phyloP scores from a whole-genome alignment of 225 moss, liverwort and hornwort species.

The Antitrichia curtipendula region DNA sequence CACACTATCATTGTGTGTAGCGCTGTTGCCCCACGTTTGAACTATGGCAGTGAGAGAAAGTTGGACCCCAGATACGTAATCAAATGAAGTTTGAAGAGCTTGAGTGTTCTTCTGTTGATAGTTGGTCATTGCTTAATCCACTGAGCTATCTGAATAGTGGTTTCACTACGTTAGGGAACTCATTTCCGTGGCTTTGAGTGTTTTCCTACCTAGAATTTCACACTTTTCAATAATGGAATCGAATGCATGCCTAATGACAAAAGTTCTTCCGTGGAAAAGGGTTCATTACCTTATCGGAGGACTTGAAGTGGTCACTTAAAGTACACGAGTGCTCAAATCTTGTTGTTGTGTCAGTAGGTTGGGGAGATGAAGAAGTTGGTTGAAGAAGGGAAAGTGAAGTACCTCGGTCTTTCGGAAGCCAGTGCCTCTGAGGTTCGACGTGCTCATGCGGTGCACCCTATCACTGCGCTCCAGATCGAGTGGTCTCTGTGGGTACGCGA shows the following conservation, averaged over 20 bases:
- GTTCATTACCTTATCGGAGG: not conserved
- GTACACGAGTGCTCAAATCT: not conserved
- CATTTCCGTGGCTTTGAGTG: not conserved
- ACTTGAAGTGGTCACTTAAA: not conserved
- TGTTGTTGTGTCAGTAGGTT: not conserved
- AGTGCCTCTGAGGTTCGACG: constrained; percentile 23
- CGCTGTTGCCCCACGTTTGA: not conserved
- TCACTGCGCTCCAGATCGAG: constrained; percentile 31
- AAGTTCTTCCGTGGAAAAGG: not conserved
- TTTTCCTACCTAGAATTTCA: no score
- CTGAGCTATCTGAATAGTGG: not conserved
- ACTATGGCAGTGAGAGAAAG: not conserved
- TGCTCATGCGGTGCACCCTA: constrained; percentile 37
- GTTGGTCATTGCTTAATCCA: not conserved
- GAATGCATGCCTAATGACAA: not conserved
- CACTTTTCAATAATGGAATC: not conserved
- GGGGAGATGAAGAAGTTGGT: constrained; percentile 44
- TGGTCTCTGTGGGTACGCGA: constrained; percentile 37
- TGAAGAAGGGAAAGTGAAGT: constrained; percentile 35
- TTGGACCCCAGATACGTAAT: not conserved
- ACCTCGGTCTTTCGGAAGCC: constrained; percentile 31
- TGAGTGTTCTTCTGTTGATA: not conserved
- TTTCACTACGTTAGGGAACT: not conserved
- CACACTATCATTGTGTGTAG: not conserved
- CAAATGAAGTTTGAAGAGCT: not conserved